These are phyloP conservation scores for Quercus phellos DNA, from an alignment of 331 rosid species.

Conservation along the genomic window DNA sequence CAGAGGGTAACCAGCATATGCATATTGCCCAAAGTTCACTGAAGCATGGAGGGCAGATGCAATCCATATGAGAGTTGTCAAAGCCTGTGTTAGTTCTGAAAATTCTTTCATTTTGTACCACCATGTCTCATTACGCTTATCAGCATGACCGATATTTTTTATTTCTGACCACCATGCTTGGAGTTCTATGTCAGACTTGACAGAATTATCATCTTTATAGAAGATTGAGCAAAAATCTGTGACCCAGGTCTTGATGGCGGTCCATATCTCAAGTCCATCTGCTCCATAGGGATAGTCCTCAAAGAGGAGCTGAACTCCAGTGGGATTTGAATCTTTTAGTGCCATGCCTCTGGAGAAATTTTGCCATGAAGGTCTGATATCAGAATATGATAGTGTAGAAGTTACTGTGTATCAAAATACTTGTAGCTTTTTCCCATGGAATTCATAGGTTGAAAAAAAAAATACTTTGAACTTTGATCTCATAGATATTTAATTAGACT, in stretches of 20 bases:
- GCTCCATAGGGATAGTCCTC: slow-evolving; percentile 66
- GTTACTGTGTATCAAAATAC: no score
- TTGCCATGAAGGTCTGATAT: not conserved
- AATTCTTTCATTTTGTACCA: slow-evolving; percentile 47
- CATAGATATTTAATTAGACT: no score
- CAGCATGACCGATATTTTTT: slow-evolving; percentile 50
- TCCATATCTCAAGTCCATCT: slow-evolving; percentile 80
- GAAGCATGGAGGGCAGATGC: slow-evolving; percentile 64
- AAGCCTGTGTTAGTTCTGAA: slow-evolving; percentile 45
- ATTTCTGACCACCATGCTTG: slow-evolving; percentile 81
- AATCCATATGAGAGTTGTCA: slow-evolving; percentile 67
- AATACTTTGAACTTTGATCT: no score
- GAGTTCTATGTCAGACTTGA: slow-evolving; percentile 49
- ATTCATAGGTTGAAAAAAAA: no score
- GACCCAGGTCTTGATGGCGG: slow-evolving; percentile 65
- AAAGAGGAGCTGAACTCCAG: slow-evolving; percentile 51
- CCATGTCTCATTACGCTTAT: slow-evolving; percentile 41
- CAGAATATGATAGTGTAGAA: not conserved
- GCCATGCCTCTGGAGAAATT: slow-evolving; percentile 55
- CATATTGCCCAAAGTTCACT: slow-evolving; percentile 59
- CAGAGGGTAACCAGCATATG: slow-evolving; percentile 47
- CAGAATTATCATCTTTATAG: slow-evolving; percentile 44
- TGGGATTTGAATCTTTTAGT: slow-evolving; percentile 32
- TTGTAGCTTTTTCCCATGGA: no score
- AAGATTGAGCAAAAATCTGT: slow-evolving; percentile 50